phyloP scores from a whole-genome alignment of 1,284 basidiomycete species.

The Ceratobasidium papillatum region DNA sequence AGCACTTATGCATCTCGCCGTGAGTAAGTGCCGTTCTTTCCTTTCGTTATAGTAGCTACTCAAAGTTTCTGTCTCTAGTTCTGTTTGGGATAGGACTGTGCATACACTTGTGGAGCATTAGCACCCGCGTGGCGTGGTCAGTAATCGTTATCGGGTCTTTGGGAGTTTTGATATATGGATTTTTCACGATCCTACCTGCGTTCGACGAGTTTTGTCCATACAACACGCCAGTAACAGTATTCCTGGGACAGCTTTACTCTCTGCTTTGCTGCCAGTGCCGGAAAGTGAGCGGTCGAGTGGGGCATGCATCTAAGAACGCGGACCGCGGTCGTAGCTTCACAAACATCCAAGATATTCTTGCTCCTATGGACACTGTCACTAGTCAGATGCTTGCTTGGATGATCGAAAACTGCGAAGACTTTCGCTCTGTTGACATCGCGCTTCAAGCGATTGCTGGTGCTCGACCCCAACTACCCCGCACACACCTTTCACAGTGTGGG shows the following conservation, averaged over 20 bases:
- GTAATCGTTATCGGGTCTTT: not conserved
- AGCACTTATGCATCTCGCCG: conserved; percentile 5
- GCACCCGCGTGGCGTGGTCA: not conserved
- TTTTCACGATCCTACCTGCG: not conserved
- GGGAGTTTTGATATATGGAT: not conserved
- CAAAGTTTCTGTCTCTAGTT: not conserved
- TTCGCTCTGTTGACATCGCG: not conserved
- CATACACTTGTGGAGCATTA: not conserved
- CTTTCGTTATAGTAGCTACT: not conserved
- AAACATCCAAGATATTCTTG: not conserved
- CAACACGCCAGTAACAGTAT: too few species aligned
- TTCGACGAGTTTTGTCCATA: conserved; percentile 8
- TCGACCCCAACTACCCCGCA: not conserved
- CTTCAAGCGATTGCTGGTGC: conserved; percentile 2
- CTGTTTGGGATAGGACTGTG: conserved; percentile 13
- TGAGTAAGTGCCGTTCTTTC: not conserved
- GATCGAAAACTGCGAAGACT: conserved; percentile 8
- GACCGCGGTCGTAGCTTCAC: not conserved
- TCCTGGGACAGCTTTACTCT: too few species aligned
- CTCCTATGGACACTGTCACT: not conserved
- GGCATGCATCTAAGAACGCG: not conserved
- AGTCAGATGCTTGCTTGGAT: not conserved
- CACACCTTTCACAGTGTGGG: not conserved
- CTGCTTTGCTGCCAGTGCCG: too few species aligned
- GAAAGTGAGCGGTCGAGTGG: too few species aligned